Percentiles rank a stretch among this genome's conserved stretches.
Evolutionary conservation across 306 rosid species (phyloP).

Genomic region (Styphnolobium japonicum): DNA sequence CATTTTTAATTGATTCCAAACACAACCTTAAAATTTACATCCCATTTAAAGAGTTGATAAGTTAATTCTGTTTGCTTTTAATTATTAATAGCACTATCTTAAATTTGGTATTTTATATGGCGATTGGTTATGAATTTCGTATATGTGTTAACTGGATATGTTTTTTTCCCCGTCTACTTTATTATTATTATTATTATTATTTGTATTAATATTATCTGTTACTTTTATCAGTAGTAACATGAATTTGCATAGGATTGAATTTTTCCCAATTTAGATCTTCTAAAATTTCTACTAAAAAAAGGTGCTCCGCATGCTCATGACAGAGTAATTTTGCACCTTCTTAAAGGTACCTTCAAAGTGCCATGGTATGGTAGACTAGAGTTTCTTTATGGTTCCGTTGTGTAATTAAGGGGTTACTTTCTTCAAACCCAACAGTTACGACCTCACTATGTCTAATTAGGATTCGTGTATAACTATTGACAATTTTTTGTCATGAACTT

Average conservation of each 20-base stretch:
- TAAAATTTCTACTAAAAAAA: not conserved
- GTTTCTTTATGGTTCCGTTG: not conserved
- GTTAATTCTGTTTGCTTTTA: not conserved
- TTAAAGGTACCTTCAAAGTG: not conserved
- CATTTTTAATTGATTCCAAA: no score
- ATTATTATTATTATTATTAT: not conserved
- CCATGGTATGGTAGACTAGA: not conserved
- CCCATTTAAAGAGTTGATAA: no score
- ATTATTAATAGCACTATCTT: not conserved
- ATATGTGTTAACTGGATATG: not conserved
- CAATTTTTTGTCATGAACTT: not conserved
- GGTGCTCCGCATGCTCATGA: not conserved
- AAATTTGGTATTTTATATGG: constrained; percentile 3
- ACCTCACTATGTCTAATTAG: not conserved
- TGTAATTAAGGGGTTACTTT: not conserved
- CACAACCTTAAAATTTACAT: no score
- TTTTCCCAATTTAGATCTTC: constrained; percentile 5
- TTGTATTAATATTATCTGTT: not conserved
- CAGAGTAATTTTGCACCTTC: not conserved
- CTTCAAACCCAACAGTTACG: not conserved
- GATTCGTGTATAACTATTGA: not conserved
- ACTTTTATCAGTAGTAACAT: not conserved
- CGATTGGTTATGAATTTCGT: not conserved
- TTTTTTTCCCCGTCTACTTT: not conserved
- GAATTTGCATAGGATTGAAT: not conserved